Base-by-base conservation (phyloP, 2,329 filamentous ascomycete species). In the Dendrostoma leiphaemia region DNA sequence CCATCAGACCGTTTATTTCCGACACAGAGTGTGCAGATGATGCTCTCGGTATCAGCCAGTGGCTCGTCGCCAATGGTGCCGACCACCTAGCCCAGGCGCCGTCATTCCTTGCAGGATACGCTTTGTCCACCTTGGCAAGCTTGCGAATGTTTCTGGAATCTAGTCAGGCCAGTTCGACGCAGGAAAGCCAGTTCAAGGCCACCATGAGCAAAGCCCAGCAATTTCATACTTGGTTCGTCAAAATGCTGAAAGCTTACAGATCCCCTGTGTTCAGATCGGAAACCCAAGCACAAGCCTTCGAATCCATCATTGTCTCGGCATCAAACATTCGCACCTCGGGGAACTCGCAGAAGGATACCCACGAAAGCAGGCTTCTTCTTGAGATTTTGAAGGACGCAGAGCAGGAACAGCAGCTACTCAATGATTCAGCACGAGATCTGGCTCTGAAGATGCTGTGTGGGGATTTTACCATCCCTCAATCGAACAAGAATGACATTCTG, bases 11-110 rank as follows among this genome's bases (percentile, higher is more conserved):
- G 0, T 95, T 91, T 61, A 75, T 97, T 6, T 86, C 87, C 1
- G 88, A 97, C 61, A 80, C 86, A 0, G 88, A 95, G 65, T 97
- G 93, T 69, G 89, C 92, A 9, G 90, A 96, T 65, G 94, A 99
- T 72, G 86, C 90, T 1, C 78, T 97, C 41, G 93, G 92, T 0
- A 82, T 99, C 31, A 85, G 89, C 56, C 88, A 91, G 67, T 97
- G 96, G 69, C 79, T 99, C 1, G 76, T 97, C 13, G 75, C 82
- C 6, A 80, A 81, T 48, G 91, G 93, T 7, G 73, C 74, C 15
- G 62, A 72, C 5, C 85, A 93, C 65, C 75, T 99, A 4, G 71
- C 69, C 3, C 76, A 81, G 29, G 77, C 80, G 0, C 85, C 91
- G 1, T 86, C 85, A 0, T 97, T 97, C 63, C 75, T 95, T 38